Evolutionary conservation across 139 green algal genomes (phyloP).

Genomic region (Pedinophyceae sp.): DNA sequence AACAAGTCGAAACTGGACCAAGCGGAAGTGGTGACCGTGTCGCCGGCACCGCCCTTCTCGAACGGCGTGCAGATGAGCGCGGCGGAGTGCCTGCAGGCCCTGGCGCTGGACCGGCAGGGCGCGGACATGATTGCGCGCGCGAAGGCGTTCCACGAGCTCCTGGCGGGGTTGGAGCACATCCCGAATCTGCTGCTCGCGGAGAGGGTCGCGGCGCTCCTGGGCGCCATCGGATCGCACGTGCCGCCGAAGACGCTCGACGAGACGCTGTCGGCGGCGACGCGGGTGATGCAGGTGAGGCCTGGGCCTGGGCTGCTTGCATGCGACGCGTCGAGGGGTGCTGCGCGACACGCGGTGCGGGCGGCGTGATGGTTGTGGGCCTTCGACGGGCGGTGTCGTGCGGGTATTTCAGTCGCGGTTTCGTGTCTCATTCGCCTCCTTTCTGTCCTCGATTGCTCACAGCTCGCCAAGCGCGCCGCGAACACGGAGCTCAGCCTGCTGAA

Average conservation of each 20-base stretch:
- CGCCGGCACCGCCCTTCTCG: not conserved
- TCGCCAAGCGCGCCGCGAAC: not conserved
- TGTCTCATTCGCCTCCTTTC: too few species aligned
- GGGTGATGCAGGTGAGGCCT: not conserved
- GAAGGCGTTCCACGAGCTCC: not conserved
- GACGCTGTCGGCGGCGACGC: not conserved
- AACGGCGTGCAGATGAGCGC: not conserved
- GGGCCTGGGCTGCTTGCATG: not conserved
- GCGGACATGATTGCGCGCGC: not conserved
- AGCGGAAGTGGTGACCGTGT: too few species aligned
- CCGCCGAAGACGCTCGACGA: not conserved
- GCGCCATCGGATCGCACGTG: not conserved
- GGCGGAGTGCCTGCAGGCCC: not conserved
- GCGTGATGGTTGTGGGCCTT: too few species aligned
- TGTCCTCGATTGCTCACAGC: too few species aligned
- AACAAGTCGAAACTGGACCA: too few species aligned
- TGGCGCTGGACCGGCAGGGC: not conserved
- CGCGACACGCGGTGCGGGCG: too few species aligned
- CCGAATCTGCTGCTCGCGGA: not conserved
- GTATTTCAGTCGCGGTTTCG: too few species aligned
- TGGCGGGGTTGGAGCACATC: not conserved
- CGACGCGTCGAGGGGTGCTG: not conserved
- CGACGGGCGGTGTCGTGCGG: too few species aligned
- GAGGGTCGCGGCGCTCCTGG: too few species aligned
- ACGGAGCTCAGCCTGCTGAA: not conserved